Conservation (phyloP, 2,329 filamentous ascomycete species). For the Fonsecaea pedrosoi region DNA sequence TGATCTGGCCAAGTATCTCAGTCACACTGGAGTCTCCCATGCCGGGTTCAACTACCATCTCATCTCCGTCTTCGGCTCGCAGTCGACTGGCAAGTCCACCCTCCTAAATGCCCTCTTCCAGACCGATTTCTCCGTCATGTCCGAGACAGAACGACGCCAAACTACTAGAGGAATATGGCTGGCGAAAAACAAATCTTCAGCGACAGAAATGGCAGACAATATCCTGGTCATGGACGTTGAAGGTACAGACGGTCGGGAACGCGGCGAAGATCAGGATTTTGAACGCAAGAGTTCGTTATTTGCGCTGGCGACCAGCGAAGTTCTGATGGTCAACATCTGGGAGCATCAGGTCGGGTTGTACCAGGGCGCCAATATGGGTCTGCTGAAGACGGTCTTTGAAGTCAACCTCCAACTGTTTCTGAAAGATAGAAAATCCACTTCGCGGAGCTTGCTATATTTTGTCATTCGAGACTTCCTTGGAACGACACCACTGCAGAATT, state of each 20-base stretch:
- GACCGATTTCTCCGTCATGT: conserved; percentile 97
- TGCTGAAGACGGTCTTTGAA: conserved; percentile 98
- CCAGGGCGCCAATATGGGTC: conserved; percentile 97
- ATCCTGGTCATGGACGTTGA: conserved; percentile 99
- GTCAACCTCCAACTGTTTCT: conserved; percentile 97
- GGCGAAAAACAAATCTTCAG: conserved; percentile 84
- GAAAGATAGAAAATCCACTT: conserved; percentile 89
- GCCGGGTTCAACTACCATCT: conserved; percentile 99
- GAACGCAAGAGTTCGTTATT: conserved; percentile 98
- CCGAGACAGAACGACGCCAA: conserved; percentile 89
- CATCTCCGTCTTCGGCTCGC: conserved; percentile 97
- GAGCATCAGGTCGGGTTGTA: conserved; percentile 98
- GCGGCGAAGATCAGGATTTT: conserved; percentile 98
- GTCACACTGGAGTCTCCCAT: conserved; percentile 77
- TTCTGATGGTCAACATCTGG: conserved; percentile 98
- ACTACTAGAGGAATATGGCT: conserved; percentile 99
- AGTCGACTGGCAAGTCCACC: conserved; percentile 98
- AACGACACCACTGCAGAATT: conserved; percentile 85
- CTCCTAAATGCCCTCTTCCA: conserved; percentile 95
- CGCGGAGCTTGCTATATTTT: conserved; percentile 93
- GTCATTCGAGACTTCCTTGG: conserved; percentile 97
- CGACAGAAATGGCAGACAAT: conserved; percentile 81
- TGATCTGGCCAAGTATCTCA: conserved; percentile 81
- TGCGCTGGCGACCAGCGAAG: conserved; percentile 94
- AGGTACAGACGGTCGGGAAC: conserved; percentile 92